A percentile compares a stretch with the other conserved stretches of the same genome.
These are phyloP conservation scores for Schizosaccharomyces lindneri DNA, from an alignment of 805 yeast genomes.

Conservation along the genomic window DNA sequence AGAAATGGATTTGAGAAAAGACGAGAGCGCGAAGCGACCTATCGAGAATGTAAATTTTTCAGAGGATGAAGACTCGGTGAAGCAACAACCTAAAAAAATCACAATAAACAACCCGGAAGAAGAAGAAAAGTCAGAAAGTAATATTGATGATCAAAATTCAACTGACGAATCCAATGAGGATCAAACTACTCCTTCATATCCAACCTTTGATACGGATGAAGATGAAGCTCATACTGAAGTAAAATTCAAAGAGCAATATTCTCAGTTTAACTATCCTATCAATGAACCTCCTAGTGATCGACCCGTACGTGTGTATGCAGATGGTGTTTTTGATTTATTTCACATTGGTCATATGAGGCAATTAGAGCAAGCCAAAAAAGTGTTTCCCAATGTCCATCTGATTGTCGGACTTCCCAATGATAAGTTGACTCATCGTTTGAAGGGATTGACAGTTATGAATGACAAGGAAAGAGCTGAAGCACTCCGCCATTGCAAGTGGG, in stretches of 20 bases:
- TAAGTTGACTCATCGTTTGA: constrained; percentile 66
- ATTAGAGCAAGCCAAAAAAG: constrained; percentile 84
- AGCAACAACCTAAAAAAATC: background rate
- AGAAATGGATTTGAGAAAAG: no score
- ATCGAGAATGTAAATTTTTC: background rate
- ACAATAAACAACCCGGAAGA: background rate
- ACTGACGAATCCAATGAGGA: background rate
- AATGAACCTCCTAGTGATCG: constrained; percentile 67
- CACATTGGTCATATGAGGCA: constrained; percentile 97
- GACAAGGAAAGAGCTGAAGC: constrained; percentile 80
- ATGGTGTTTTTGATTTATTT: constrained; percentile 90
- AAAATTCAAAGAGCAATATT: background rate
- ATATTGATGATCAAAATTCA: background rate
- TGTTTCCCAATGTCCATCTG: constrained; percentile 59
- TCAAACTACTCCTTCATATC: background rate
- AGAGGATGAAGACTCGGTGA: background rate
- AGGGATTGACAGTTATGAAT: constrained; percentile 76
- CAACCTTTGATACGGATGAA: background rate
- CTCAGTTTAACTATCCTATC: constrained; percentile 22
- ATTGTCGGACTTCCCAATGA: constrained; percentile 88
- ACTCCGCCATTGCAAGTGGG: constrained; percentile 87
- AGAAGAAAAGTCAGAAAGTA: background rate
- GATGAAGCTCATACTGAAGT: background rate
- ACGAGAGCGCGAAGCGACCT: background rate
- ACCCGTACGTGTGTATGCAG: constrained; percentile 86